Evolutionary conservation across 2,329 filamentous ascomycete species (phyloP).

Genomic region (Ophiostoma quercus): DNA sequence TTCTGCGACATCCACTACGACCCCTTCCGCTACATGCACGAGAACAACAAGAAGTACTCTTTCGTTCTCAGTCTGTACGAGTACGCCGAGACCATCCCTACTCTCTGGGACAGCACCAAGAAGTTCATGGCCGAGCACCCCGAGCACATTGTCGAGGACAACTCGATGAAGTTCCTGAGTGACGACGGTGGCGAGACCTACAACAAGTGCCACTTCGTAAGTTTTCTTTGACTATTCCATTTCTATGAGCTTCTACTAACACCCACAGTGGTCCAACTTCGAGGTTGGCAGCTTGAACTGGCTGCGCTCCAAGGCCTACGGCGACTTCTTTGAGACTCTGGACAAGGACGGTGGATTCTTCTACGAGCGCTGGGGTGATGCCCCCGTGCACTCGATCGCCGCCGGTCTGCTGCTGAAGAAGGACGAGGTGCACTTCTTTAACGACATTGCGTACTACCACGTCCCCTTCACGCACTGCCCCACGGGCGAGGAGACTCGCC

Average conservation of each 20-base stretch:
- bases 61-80: constrained; percentile 95
- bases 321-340: constrained; percentile 83
- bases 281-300: constrained; percentile 92
- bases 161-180: constrained; percentile 86
- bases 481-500: constrained; percentile 74
- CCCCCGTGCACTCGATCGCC: constrained; percentile 96
- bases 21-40: constrained; percentile 92
- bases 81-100: constrained; percentile 93
- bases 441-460: constrained; percentile 98
- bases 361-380: constrained; percentile 87
- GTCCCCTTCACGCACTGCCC: constrained; percentile 98
- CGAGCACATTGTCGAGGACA: constrained; percentile 76
- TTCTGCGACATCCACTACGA: constrained; percentile 96
- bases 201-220: constrained; percentile 95
- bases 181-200: constrained; percentile 88
- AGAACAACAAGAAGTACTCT: constrained; percentile 96
- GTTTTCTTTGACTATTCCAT: constrained; percentile 35
- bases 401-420: constrained; percentile 82
- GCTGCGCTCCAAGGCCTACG: constrained; percentile 82
- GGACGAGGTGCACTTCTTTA: constrained; percentile 96
- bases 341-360: constrained; percentile 95
- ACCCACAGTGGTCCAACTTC: constrained; percentile 88
- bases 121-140: constrained; percentile 89
- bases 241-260: constrained; percentile 28
- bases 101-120: constrained; percentile 91